phyloP scores from a whole-genome alignment of 2,329 filamentous ascomycete species.

The Botrytis hyacinthi region DNA sequence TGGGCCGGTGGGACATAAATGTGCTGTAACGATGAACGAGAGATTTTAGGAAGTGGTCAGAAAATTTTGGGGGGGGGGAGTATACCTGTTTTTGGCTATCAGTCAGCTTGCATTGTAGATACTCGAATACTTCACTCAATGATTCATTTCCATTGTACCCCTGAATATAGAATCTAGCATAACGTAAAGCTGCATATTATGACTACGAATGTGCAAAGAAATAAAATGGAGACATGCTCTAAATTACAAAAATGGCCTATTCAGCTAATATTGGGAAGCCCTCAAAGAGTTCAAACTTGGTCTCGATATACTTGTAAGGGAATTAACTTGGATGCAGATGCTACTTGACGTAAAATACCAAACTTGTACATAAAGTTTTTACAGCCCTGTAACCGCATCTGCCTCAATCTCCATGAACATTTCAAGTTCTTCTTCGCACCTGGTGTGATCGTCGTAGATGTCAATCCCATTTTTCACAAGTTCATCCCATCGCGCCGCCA shows the following conservation, averaged over 20 bases:
- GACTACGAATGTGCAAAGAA: too few species aligned
- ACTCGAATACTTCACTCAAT: not conserved
- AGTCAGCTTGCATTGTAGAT: too few species aligned
- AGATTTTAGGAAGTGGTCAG: not conserved
- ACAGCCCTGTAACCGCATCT: not conserved
- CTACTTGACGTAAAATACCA: not conserved
- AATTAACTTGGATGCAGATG: not conserved
- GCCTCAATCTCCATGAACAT: not conserved
- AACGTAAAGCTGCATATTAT: rapidly evolving
- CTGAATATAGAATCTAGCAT: not conserved
- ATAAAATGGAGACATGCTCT: too few species aligned
- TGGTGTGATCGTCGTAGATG: too few species aligned
- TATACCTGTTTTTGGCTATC: not conserved
- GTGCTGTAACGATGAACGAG: not conserved
- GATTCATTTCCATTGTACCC: rapidly evolving
- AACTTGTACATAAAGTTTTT: not conserved
- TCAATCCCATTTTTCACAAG: rapidly evolving
- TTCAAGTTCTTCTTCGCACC: not conserved
- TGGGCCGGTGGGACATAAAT: not conserved
- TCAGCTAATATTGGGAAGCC: not conserved
- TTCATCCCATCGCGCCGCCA: not conserved
- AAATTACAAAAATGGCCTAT: not conserved
- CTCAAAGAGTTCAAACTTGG: not conserved
- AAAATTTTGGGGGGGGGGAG: rapidly evolving
- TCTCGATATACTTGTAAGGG: not conserved